A percentile compares a stretch with the other conserved stretches of the same genome.
Conservation (phyloP, 257 asterid genomes). For the Penstemon eatonii region DNA sequence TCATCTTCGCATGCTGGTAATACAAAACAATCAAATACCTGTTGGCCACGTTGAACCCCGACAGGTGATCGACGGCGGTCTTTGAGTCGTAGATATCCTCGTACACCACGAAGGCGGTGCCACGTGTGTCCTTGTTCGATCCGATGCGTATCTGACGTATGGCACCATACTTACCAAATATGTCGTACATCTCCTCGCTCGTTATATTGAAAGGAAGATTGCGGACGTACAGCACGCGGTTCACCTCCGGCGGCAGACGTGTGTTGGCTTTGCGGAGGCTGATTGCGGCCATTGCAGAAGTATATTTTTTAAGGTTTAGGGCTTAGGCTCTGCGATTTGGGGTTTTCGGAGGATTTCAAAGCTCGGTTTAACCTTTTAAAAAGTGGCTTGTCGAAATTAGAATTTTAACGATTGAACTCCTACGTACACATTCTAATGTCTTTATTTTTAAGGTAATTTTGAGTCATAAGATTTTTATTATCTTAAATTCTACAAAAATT, state of each 20-base stretch:
- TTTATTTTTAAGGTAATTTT: no score
- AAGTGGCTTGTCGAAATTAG: no score
- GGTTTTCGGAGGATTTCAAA: slow-evolving; percentile 1
- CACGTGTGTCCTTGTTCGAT: slow-evolving; percentile 84
- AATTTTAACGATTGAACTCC: no score
- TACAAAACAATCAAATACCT: slow-evolving; percentile 80
- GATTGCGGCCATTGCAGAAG: slow-evolving; percentile 63
- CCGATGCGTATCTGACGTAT: slow-evolving; percentile 88
- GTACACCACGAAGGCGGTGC: slow-evolving; percentile 93
- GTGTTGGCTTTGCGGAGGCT: slow-evolving; percentile 84
- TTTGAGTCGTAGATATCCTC: slow-evolving; percentile 95
- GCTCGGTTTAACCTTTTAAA: no score
- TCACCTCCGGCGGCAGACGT: slow-evolving; percentile 93
- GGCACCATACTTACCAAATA: slow-evolving; percentile 90
- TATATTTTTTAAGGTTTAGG: slow-evolving; percentile 18
- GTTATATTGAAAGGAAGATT: slow-evolving; percentile 90
- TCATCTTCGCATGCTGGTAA: slow-evolving; percentile 96
- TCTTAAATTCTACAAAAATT: no score
- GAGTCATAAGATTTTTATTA: no score
- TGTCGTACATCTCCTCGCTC: slow-evolving; percentile 98
- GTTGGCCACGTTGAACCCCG: slow-evolving; percentile 91
- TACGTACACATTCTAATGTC: no score
- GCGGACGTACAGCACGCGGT: slow-evolving; percentile 78
- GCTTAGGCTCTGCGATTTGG: slow-evolving; percentile 3
- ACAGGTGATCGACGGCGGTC: slow-evolving; percentile 87